Evolutionary conservation across 345 rosid species (phyloP).

Genomic region (Kandelia obovata): DNA sequence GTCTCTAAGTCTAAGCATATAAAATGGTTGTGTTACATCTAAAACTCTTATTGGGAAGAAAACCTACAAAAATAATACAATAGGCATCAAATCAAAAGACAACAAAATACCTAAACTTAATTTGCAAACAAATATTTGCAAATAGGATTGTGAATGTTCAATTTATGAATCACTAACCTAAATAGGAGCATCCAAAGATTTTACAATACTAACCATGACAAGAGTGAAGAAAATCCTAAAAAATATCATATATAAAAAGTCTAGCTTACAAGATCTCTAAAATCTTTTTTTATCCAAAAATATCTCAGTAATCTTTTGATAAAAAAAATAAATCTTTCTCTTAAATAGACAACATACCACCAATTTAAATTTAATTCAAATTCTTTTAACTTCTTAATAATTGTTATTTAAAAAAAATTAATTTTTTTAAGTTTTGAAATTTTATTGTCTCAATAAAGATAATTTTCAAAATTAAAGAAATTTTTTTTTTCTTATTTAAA

Average conservation of each 20-base stretch:
- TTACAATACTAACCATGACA: slow-evolving; percentile 96
- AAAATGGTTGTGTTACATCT: slow-evolving; percentile 63
- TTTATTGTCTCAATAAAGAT: too few species aligned
- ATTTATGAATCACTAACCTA: slow-evolving; percentile 60
- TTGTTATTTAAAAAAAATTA: too few species aligned
- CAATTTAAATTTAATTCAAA: too few species aligned
- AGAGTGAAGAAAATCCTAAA: slow-evolving; percentile 99
- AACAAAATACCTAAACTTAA: not conserved
- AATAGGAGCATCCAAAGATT: slow-evolving; percentile 98
- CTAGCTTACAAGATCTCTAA: slow-evolving; percentile 53
- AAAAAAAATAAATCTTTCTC: too few species aligned
- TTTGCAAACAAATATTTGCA: not conserved
- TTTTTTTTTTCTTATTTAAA: too few species aligned
- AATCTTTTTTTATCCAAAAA: too few species aligned
- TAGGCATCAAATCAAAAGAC: not conserved
- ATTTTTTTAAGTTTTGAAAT: too few species aligned
- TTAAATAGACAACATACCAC: too few species aligned
- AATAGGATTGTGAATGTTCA: not conserved
- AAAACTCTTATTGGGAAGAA: slow-evolving; percentile 73
- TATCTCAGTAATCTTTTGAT: too few species aligned
- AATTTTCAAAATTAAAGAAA: too few species aligned
- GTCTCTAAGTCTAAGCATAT: slow-evolving; percentile 99
- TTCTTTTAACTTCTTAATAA: too few species aligned
- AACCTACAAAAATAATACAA: slow-evolving; percentile 45
- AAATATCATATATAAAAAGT: slow-evolving; percentile 89